A percentile compares a stretch with the other conserved stretches of the same genome.
These are phyloP conservation scores for Claviceps arundinis DNA, from an alignment of 2,329 filamentous ascomycete genomes.

Conservation along the genomic window DNA sequence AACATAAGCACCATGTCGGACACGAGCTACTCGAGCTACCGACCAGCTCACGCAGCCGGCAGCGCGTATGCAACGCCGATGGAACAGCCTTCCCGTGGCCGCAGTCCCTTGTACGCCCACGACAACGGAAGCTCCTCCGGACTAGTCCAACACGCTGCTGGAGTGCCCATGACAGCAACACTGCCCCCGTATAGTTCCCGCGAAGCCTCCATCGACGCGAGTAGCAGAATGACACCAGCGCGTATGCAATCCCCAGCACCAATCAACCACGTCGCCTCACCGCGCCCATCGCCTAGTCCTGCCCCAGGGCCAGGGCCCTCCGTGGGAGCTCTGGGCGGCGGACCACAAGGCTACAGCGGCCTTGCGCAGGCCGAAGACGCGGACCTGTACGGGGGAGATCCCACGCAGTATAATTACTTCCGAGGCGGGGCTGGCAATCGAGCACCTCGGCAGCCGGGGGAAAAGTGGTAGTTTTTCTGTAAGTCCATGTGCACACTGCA, in stretches of 20 bases:
- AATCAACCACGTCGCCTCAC: background rate
- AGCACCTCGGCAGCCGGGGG: conserved; percentile 19
- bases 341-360: conserved; percentile 45
- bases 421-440: conserved; percentile 22
- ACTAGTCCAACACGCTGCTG: conserved; percentile 39
- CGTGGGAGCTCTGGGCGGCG: conserved; percentile 40
- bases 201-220: conserved; percentile 12
- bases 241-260: conserved; percentile 9
- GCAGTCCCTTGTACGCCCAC: conserved; percentile 36
- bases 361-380: conserved; percentile 40
- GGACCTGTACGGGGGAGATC: conserved; percentile 23
- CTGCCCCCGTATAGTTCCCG: conserved; percentile 14
- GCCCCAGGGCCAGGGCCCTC: conserved; percentile 25
- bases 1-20: conserved; percentile 7
- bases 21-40: conserved; percentile 16
- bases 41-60: conserved; percentile 9
- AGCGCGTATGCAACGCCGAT: conserved; percentile 1
- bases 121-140: conserved; percentile 40
- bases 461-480: conserved; percentile 22
- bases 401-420: conserved; percentile 45
- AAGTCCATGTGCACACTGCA: no score
- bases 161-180: conserved; percentile 29
- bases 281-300: background rate
- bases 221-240: conserved; percentile 13
- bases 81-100: conserved; percentile 19